Evolutionary conservation across 768 basidiomycete species (phyloP).

Genomic region (Hypholoma fasciculare): DNA sequence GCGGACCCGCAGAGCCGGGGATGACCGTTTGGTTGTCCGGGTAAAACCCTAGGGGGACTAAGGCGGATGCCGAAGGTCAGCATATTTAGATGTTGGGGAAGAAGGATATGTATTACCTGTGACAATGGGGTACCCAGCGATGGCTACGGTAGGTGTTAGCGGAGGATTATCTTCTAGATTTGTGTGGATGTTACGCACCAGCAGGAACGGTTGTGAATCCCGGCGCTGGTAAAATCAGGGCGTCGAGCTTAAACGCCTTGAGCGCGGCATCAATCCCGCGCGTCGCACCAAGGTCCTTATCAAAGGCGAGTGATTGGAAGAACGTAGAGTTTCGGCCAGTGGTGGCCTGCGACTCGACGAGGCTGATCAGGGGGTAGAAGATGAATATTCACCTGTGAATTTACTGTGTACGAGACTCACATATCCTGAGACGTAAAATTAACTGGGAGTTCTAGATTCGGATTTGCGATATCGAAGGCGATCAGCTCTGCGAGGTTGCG

Average conservation of each 20-base stretch:
- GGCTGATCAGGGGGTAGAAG: conserved; percentile 18
- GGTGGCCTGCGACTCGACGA: conserved; percentile 39
- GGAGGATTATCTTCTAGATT: not conserved
- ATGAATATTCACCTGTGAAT: not conserved
- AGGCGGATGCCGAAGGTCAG: not conserved
- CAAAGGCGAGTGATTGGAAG: conserved; percentile 41
- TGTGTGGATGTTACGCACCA: conserved; percentile 22
- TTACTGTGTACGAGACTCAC: conserved; percentile 20
- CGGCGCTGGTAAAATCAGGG: conserved; percentile 47
- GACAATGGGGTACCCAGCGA: conserved; percentile 3
- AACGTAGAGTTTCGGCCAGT: conserved; percentile 42
- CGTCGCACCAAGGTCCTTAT: conserved; percentile 47
- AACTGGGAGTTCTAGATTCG: conserved; percentile 45
- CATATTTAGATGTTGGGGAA: too few species aligned
- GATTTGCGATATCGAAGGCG: conserved; percentile 53
- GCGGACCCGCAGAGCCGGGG: not conserved
- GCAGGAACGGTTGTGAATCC: conserved; percentile 38
- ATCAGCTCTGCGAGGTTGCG: conserved; percentile 53
- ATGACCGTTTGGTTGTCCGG: not conserved
- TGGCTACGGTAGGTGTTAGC: not conserved
- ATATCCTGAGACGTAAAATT: conserved; percentile 38
- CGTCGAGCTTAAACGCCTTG: conserved; percentile 47
- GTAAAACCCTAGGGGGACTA: conserved; percentile 5
- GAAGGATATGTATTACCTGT: not conserved
- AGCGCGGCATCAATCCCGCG: conserved; percentile 56